Percentiles rank a stretch among this genome's conserved stretches.
phyloP scores from a whole-genome alignment of 2,329 filamentous ascomycete species.

The Venturia aucupariae region DNA sequence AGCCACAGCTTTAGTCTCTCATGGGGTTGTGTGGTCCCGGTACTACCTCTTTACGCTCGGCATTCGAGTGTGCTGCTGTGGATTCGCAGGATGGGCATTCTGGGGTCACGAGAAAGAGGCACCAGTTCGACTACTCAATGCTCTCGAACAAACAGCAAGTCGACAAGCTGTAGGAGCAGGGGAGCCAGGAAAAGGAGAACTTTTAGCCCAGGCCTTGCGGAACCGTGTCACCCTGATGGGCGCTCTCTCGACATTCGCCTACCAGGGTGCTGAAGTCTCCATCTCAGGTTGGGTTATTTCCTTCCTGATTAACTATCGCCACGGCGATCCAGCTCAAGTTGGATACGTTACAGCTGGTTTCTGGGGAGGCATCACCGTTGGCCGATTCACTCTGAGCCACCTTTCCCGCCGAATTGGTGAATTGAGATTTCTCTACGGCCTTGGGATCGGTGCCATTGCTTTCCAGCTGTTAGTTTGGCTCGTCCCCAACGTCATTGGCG shows the following conservation, averaged over 20 bases:
- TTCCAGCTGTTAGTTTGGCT: conserved; percentile 74
- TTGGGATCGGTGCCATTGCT: conserved; percentile 51
- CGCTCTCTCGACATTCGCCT: conserved; percentile 74
- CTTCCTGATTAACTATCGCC: conserved; percentile 65
- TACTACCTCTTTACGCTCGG: conserved; percentile 63
- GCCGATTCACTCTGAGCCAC: conserved; percentile 61
- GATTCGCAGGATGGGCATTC: conserved; percentile 58
- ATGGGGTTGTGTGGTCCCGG: conserved; percentile 53
- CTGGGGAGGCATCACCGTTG: conserved; percentile 64
- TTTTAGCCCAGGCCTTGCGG: conserved; percentile 41
- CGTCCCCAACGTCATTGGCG: conserved; percentile 56
- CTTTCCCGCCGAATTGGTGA: conserved; percentile 61
- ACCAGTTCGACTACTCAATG: conserved; percentile 33
- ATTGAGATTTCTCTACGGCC: conserved; percentile 55
- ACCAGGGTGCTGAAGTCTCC: conserved; percentile 76
- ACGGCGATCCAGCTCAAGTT: conserved; percentile 59
- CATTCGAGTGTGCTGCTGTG: conserved; percentile 48
- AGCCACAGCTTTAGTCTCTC: conserved; percentile 62
- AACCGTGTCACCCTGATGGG: conserved; percentile 59
- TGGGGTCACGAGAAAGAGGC: conserved; percentile 58
- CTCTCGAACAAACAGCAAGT: conserved; percentile 35
- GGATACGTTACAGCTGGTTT: conserved; percentile 70
- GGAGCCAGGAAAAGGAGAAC: conserved; percentile 38
- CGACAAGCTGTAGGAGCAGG: conserved; percentile 31
- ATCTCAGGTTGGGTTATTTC: conserved; percentile 83